Evolutionary conservation across 1,284 basidiomycete species (phyloP).

Genomic region (Irpex sp.): DNA sequence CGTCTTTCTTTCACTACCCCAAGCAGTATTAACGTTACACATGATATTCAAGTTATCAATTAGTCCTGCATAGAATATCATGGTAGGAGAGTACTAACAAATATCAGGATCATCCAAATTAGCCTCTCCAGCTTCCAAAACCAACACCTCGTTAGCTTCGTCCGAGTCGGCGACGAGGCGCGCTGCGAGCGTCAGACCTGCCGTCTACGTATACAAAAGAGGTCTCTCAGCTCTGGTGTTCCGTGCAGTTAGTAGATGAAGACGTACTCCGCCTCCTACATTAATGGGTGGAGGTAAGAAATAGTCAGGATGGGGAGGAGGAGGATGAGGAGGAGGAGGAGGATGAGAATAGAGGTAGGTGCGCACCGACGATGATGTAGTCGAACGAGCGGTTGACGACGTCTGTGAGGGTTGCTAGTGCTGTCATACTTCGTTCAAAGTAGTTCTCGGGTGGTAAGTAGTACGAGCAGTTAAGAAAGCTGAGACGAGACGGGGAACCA

Average conservation of each 20-base stretch:
- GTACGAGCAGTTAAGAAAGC: too few relatives aligned
- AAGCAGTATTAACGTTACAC: too few relatives aligned
- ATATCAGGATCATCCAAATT: slow-evolving; percentile 29
- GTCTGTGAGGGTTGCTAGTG: not conserved
- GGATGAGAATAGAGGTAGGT: too few relatives aligned
- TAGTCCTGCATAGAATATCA: too few relatives aligned
- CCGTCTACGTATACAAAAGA: slow-evolving; percentile 9
- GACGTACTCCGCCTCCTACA: slow-evolving; percentile 13
- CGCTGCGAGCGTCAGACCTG: slow-evolving; percentile 22
- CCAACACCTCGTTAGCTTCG: slow-evolving; percentile 27
- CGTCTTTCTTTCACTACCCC: slow-evolving; percentile 1
- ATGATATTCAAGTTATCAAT: too few relatives aligned
- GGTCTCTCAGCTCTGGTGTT: not conserved
- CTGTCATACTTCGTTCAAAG: too few relatives aligned
- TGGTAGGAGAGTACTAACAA: too few relatives aligned
- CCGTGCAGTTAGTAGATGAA: too few relatives aligned
- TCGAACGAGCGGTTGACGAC: slow-evolving; percentile 6
- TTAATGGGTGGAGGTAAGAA: too few relatives aligned
- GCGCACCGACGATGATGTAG: slow-evolving; percentile 8
- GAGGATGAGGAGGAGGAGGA: not conserved
- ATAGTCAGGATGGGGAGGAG: too few relatives aligned
- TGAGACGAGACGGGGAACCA: too few relatives aligned
- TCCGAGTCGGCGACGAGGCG: slow-evolving; percentile 20
- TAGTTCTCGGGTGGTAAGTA: too few relatives aligned
- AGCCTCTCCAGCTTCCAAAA: slow-evolving; percentile 34